Base-by-base conservation (phyloP, 352 stramenopile genomes). In the Blastocystis sp. region DNA sequence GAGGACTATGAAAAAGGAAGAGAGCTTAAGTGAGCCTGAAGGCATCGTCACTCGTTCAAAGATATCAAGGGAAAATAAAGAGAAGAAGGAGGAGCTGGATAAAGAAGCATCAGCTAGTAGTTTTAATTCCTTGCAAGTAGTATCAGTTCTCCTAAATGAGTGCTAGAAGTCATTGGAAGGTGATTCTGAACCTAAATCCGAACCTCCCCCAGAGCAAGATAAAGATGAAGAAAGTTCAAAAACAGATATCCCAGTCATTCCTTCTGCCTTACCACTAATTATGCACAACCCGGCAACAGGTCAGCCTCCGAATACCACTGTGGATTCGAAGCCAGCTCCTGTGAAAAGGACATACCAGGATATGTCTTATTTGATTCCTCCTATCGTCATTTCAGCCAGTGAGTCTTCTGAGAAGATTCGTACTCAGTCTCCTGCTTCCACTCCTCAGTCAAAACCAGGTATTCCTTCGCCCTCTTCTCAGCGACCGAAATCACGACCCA, bases 311-410 rank as follows among this genome's bases (percentile, higher is more conserved):
- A 62, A 68, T 30, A 24, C 68, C 19, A 24, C 19, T 17, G 37
- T 44, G 19, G n/a, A 66, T 22, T 33, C 24, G 5, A 22, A 19
- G 13, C 51, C 51, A 17, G 15, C 73, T 37, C 27, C 51, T 1
- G 1, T 40, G 11, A 68, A 66, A 57, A 54, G 73, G 44, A 37
- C 73, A 7, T 56, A 66, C 7, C 73, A 58, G 15, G 53, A 84
- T 57, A 84, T 84, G 73, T 66, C 73, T 1, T 66, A 69, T 30
- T 42, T 84, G n/a, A 84, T 84, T 69, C 73, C 73, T 22, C 56
- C 73, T 5, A 22, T 84, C 19, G 53, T 84, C 1, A 19, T 57
- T 17, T 40, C 54, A 5, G 15, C 35, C 1, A 19, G 7, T 33
- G 30, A 75, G 11, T 17, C 66, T 13, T 51, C 66, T 24, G 44